Conservation (phyloP, 208 protist species). For the Wallacemonas sp. region DNA sequence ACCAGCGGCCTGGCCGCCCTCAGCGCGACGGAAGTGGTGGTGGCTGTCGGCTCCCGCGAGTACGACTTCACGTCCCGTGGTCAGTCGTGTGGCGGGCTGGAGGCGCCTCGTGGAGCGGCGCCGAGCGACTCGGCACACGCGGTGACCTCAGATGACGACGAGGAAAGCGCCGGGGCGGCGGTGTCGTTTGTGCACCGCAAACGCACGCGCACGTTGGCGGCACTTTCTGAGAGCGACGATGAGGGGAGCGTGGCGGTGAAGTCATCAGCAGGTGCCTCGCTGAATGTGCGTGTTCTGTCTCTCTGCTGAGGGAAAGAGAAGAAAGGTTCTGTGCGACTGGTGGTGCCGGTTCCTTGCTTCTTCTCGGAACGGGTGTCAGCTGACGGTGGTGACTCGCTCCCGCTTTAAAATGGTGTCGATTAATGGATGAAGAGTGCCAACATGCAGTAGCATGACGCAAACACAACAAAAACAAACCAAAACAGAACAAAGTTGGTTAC, state of each 20-base stretch:
- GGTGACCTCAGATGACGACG: slow-evolving; percentile 2
- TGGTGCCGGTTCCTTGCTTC: too few species aligned
- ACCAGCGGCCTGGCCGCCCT: slow-evolving; percentile 37
- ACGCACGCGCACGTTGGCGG: slow-evolving; percentile 17
- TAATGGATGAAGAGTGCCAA: too few species aligned
- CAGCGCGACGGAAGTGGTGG: slow-evolving; percentile 16
- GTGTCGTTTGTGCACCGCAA: slow-evolving; percentile 4
- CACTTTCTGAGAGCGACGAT: slow-evolving; percentile 22
- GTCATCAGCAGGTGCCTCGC: background rate
- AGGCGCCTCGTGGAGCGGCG: too few species aligned
- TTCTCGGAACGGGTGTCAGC: too few species aligned
- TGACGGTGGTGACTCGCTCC: too few species aligned
- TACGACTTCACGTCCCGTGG: slow-evolving; percentile 7
- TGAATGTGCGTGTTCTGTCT: slow-evolving; percentile 16
- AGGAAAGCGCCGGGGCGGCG: background rate
- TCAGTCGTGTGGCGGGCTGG: too few species aligned
- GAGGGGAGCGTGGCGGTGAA: background rate
- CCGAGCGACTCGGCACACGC: too few species aligned
- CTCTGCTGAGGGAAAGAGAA: slow-evolving; percentile 11
- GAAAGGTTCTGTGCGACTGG: too few species aligned
- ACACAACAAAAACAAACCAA: background rate
- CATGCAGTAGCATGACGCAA: background rate
- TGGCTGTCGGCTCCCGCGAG: slow-evolving; percentile 24
- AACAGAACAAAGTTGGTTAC: too few species aligned
- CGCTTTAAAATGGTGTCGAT: too few species aligned